Evolutionary conservation across 1,284 basidiomycete genomes (phyloP).

Genomic region (Cystobasidium pallidum): DNA sequence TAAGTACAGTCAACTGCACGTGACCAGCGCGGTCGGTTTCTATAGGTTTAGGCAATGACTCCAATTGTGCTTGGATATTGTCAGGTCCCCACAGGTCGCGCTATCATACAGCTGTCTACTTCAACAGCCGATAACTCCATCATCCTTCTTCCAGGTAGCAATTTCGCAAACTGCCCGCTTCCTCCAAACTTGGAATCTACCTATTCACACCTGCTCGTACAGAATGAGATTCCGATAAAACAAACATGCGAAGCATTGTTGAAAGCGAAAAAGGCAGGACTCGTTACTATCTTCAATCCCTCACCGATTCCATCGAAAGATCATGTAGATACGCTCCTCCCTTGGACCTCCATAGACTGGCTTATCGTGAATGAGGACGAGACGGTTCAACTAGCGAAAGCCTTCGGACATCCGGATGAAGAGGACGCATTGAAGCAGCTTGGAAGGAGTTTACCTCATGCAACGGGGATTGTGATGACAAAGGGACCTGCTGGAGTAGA

Average conservation of each 20-base stretch:
- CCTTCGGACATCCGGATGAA: neutral
- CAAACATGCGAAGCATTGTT: constrained; percentile 59
- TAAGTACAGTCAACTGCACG: neutral
- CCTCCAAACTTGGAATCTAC: constrained; percentile 33
- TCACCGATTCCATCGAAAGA: constrained; percentile 60
- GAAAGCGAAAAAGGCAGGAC: constrained; percentile 50
- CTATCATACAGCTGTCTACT: constrained; percentile 59
- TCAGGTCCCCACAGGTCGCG: constrained; percentile 57
- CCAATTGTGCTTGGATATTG: neutral
- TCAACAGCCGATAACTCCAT: constrained; percentile 59
- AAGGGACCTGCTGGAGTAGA: constrained; percentile 46
- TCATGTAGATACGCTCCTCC: constrained; percentile 58
- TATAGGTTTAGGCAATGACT: neutral
- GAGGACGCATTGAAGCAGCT: constrained; percentile 22
- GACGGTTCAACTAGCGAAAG: constrained; percentile 22
- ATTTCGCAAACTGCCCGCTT: constrained; percentile 20
- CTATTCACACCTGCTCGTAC: constrained; percentile 61
- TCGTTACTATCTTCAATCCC: constrained; percentile 62
- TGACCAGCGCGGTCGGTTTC: neutral
- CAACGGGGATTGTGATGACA: constrained; percentile 49
- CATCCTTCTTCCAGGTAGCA: constrained; percentile 49
- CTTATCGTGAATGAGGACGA: constrained; percentile 61
- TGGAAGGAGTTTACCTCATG: neutral
- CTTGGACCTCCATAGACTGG: constrained; percentile 60
- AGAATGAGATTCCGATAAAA: constrained; percentile 63